Evolutionary conservation across 2,329 filamentous ascomycete species (phyloP).

Genomic region (Neoascochyta sp.): DNA sequence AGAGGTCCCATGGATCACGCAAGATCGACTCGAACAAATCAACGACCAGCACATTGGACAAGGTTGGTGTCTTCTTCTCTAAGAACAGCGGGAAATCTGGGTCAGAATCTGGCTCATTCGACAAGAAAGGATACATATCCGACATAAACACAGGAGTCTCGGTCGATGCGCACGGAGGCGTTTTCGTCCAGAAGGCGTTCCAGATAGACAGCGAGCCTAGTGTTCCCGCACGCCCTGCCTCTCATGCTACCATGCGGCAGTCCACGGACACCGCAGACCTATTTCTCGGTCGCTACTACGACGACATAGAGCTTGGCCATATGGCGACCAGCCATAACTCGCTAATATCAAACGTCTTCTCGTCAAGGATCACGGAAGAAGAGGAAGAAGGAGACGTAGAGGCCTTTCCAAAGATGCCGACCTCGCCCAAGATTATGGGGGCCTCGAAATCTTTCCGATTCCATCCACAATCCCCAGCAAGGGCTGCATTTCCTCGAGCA

Average conservation of each 20-base stretch:
- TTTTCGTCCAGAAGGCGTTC: constrained; percentile 16
- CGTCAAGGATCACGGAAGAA: constrained; percentile 4
- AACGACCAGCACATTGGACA: constrained; percentile 5
- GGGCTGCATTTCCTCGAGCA: too few species aligned
- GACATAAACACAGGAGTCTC: constrained; percentile 17
- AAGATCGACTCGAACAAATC: constrained; percentile 7
- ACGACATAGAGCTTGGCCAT: constrained; percentile 24
- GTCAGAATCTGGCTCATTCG: constrained; percentile 5
- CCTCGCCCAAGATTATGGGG: too few species aligned
- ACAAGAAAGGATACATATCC: constrained; percentile 21
- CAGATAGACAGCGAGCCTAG: constrained; percentile 10
- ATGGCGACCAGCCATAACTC: constrained; percentile 13
- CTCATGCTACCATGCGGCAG: constrained; percentile 2
- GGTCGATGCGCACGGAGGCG: constrained; percentile 21
- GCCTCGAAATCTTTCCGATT: too few species aligned
- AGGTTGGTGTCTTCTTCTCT: constrained; percentile 9
- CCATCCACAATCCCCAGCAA: too few species aligned
- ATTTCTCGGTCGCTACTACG: constrained; percentile 15
- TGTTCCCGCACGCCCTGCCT: constrained; percentile 4
- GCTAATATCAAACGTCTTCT: constrained; percentile 7
- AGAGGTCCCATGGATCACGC: constrained; percentile 1
- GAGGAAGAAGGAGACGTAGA: constrained; percentile 8
- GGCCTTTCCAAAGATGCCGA: constrained; percentile 19
- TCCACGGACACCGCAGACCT: constrained; percentile 14
- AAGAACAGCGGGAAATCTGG: too few species aligned